Conservation (phyloP, 257 asterid species). For the Solanum sejunctum region DNA sequence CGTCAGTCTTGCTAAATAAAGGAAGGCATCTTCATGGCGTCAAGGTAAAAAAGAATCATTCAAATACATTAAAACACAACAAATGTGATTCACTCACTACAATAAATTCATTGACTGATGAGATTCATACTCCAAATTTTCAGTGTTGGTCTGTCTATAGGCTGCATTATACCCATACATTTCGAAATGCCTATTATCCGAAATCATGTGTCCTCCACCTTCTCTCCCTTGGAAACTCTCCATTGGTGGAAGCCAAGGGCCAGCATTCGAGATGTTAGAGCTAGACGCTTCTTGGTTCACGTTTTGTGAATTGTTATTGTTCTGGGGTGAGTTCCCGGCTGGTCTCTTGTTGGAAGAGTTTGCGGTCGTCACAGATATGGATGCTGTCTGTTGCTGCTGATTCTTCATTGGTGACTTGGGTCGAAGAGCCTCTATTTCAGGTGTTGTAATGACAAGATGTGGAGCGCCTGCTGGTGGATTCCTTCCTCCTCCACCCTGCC, state of each 20-base stretch:
- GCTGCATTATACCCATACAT: constrained; percentile 42
- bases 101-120: constrained; percentile 54
- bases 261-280: constrained; percentile 40
- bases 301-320: constrained; percentile 21
- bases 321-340: constrained; percentile 56
- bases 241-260: constrained; percentile 53
- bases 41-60: not conserved
- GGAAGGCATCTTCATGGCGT: not conserved
- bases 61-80: not conserved
- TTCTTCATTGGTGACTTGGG: constrained; percentile 99
- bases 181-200: constrained; percentile 49
- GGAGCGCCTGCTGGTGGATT: constrained; percentile 98
- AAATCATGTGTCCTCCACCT: constrained; percentile 30
- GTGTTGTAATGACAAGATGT: constrained; percentile 86
- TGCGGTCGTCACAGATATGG: constrained; percentile 54
- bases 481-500: constrained; percentile 95
- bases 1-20: not conserved
- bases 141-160: constrained; percentile 36
- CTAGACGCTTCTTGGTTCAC: constrained; percentile 57
- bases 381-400: constrained; percentile 67
- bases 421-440: constrained; percentile 82
- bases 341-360: constrained; percentile 56
- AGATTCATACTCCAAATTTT: constrained; percentile 42
- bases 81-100: constrained; percentile 14
- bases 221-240: constrained; percentile 47